Base-by-base conservation (phyloP, 805 yeast genomes). In the Sugiyamaella chiloensis region DNA sequence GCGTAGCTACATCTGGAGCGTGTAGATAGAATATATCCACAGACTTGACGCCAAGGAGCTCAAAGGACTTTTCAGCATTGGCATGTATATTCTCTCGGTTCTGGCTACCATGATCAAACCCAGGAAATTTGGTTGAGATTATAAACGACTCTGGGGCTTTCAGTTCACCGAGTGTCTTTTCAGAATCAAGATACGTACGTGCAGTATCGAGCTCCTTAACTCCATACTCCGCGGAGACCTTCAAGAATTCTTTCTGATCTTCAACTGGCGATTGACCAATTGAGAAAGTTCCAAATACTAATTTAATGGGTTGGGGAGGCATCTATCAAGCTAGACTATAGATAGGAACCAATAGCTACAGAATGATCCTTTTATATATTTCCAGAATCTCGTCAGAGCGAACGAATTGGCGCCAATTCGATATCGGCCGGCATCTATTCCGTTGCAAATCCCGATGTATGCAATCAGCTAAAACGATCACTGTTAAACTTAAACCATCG, bases 171-270 rank as follows among this genome's bases (percentile, higher is more conserved):
- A 57, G 53, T 27, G 49, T 46, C 34, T 51, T 51, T 42, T 55
- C 56, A 39, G 57, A 52, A 14, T 42, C 50, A 9, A 55, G 52
- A 54, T 59, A 60, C 31, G 47, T 50, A 14, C 61, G 47, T 3
- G 63, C 64, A n/a, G 64, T 60, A 42, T 59, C 64, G 37, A 56
- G 23, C 34, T 60, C 63, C 9, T 35, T 35, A 41, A 59, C 52
- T 6, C 58, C 60, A 27, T 44, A 47, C 17, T 52, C 49, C 46
- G 50, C 39, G 31, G 58, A 44, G 27, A 36, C n/a, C 24, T 48
- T 30, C 19, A 54, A 23, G 14, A 47, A 29, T 24, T 39, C 31
- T 26, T 46, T 17, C 11, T 21, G 11, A 14, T 14, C 37, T 9
- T 3, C 37, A 11, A 16, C 37, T 14, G 37, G 16, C 20, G 14